Evolutionary conservation across 352 stramenopile genomes (phyloP), one percentile per base, ranked within the genome.

Genomic region (Thraustochytrium striatum): DNA sequence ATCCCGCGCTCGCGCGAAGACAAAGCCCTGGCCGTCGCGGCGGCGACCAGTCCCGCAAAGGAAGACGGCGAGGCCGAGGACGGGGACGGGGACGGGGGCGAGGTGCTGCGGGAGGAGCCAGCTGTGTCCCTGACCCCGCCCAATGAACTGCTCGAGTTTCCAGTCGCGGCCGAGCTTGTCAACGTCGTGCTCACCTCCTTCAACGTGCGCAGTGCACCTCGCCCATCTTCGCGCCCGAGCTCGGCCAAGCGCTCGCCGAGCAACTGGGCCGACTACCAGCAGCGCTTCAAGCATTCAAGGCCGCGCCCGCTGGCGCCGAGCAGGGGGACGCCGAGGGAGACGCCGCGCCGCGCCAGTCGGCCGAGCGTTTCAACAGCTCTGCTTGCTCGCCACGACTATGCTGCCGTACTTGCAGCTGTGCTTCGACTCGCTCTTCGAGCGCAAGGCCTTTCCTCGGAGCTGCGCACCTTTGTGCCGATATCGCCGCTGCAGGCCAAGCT

Each of bases 111-210:
- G 19, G 33, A 39, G 33, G 30, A 81, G 61, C 13, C 13, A 35
- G 13, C 57, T 5, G 85, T 87, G 30, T 88, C 89, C 58, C 90
- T 88, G 72, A 86, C 87, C 11, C 89, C 90, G 0, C 90, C 90
- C 0, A 87, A 89, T 19, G 85, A 87, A n/a, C 84, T 95, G 25
- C 92, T 95, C 87, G 88, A 89, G 32, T 94, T 92, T 78, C 90
- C 90, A n/a, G 83, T 92, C 38, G 62, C 93, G 53, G 90, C 89
- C 0, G 88, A 93, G 73, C 90, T 93, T 55, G 93, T 88, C 2
- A 95, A 95, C 83, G 86, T 87, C 1, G 28, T 95, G 32, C 72
- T 95, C 1, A 82, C 85, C 30, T 92, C 88, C 7, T 87, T 94
- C 30, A 95, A 95, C 57, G 88, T 94, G 55, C 83, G 19, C 65